Evolutionary conservation across 2,329 filamentous ascomycete species (phyloP).

Genomic region (Rhynchosporium graminicola): DNA sequence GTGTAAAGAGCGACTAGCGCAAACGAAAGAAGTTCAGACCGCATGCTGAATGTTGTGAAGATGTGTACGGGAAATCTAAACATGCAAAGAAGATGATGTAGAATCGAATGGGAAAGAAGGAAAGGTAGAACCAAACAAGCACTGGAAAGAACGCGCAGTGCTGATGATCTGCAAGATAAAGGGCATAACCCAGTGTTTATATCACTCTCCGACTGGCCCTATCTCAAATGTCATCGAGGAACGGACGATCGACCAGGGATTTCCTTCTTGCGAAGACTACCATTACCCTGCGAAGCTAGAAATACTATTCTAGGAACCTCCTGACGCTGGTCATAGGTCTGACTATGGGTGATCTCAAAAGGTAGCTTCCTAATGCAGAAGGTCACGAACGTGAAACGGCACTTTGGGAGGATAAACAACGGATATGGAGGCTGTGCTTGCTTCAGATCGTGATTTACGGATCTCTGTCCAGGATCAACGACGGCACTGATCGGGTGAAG

Average conservation of each 20-base stretch:
- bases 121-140: slow-evolving; percentile 13
- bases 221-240: neutral
- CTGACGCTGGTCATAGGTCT: slow-evolving; percentile 1
- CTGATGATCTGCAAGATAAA: slow-evolving; percentile 15
- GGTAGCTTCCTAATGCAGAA: slow-evolving; percentile 4
- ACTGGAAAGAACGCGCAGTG: slow-evolving; percentile 13
- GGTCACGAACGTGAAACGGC: slow-evolving; percentile 18
- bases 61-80: slow-evolving; percentile 1
- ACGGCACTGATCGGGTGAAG: slow-evolving; percentile 10
- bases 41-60: slow-evolving; percentile 27
- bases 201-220: neutral
- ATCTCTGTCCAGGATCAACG: slow-evolving; percentile 5
- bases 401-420: slow-evolving; percentile 16
- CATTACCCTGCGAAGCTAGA: neutral
- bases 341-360: neutral
- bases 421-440: slow-evolving; percentile 23
- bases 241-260: neutral
- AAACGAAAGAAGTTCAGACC: slow-evolving; percentile 27
- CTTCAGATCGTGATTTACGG: slow-evolving; percentile 14
- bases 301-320: neutral
- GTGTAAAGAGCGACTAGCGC: slow-evolving; percentile 34
- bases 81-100: slow-evolving; percentile 29
- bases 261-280: neutral
- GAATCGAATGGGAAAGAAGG: slow-evolving; percentile 25
- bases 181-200: slow-evolving; percentile 17